Percentiles rank a stretch among this genome's conserved stretches.
Evolutionary conservation across 2,329 filamentous ascomycete genomes (phyloP).

Genomic region (Pseudogymnoascus sp.): DNA sequence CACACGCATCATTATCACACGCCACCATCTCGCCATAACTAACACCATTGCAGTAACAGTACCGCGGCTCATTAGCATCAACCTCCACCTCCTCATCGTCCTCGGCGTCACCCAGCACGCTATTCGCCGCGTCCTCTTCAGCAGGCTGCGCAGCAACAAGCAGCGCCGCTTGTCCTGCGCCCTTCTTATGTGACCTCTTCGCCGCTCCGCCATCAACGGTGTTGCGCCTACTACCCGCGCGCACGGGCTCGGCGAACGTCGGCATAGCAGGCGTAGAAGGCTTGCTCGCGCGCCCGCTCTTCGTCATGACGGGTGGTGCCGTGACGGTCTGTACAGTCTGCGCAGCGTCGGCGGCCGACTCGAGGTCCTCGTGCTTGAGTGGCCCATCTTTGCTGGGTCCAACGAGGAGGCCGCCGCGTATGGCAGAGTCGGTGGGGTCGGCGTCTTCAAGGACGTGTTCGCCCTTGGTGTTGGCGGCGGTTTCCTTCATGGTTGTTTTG

Average conservation of each 20-base stretch:
- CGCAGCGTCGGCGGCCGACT: conserved; percentile 38
- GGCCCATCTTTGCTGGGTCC: conserved; percentile 40
- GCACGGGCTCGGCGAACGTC: conserved; percentile 50
- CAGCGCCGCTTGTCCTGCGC: conserved; percentile 35
- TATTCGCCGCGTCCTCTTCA: conserved; percentile 35
- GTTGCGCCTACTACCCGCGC: conserved; percentile 50
- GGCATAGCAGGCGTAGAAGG: conserved; percentile 58
- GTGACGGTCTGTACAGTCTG: conserved; percentile 33
- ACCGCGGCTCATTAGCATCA: conserved; percentile 65
- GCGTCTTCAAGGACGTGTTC: conserved; percentile 29
- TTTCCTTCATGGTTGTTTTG: conserved; percentile 49
- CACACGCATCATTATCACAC: conserved; percentile 67
- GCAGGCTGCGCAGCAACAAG: conserved; percentile 25
- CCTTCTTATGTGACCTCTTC: conserved; percentile 57
- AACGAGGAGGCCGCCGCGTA: conserved; percentile 26
- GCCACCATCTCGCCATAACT: conserved; percentile 83
- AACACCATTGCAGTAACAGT: conserved; percentile 74
- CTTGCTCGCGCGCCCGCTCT: conserved; percentile 61
- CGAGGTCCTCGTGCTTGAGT: conserved; percentile 45
- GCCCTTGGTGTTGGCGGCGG: conserved; percentile 30
- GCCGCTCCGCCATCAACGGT: conserved; percentile 25
- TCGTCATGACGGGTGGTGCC: conserved; percentile 47
- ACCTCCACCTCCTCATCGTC: conserved; percentile 54
- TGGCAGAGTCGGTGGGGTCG: conserved; percentile 31
- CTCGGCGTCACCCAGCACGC: conserved; percentile 31